Percentiles rank a stretch among this genome's conserved stretches.
Conservation (phyloP, 75 land plant species). For the Larix kaempferi region DNA sequence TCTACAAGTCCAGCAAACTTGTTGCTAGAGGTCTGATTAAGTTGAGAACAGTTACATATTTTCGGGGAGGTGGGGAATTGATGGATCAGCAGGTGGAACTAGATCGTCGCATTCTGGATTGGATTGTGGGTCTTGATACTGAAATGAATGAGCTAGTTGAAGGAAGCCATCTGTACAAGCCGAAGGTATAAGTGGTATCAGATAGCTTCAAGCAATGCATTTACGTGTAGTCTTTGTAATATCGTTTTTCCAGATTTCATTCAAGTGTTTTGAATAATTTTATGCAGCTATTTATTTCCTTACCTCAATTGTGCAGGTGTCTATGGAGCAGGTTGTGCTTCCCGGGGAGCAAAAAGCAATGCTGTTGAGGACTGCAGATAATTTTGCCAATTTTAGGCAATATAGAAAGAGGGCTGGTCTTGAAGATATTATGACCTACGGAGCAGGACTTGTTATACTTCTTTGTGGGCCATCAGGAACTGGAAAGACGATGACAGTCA, state of each 20-base stretch:
- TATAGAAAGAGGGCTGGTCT: constrained; percentile 26
- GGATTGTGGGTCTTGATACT: constrained; percentile 34
- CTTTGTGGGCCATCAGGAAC: constrained; percentile 21
- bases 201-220: neutral
- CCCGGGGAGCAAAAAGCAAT: constrained; percentile 24
- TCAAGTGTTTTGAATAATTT: neutral
- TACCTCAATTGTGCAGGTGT: constrained; percentile 12
- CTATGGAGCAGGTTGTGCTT: constrained; percentile 27
- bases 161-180: constrained; percentile 27
- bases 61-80: constrained; percentile 22
- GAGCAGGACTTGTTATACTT: constrained; percentile 11
- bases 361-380: constrained; percentile 26
- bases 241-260: neutral
- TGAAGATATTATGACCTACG: constrained; percentile 27
- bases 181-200: constrained; percentile 10
- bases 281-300: neutral
- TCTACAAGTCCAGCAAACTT: constrained; percentile 29
- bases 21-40: constrained; percentile 28
- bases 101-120: constrained; percentile 31
- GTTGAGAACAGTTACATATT: constrained; percentile 9
- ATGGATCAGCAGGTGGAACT: constrained; percentile 37
- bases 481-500: constrained; percentile 33
- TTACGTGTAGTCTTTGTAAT: neutral
- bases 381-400: constrained; percentile 27
- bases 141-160: constrained; percentile 36